phyloP scores from a whole-genome alignment of 345 rosid species.

The Trapa incisa region DNA sequence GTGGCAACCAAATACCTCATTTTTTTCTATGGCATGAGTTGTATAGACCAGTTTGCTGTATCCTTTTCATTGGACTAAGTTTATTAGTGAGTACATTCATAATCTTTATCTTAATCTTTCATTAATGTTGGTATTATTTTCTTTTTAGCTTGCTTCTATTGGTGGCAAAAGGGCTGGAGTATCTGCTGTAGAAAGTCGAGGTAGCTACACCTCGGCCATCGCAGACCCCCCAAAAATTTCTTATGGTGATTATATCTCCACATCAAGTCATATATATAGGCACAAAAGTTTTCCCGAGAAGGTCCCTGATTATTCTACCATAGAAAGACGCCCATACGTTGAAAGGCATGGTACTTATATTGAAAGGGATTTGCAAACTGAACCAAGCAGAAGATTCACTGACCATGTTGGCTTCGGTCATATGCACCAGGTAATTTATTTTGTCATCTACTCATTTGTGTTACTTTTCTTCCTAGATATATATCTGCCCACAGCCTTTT shows the following conservation, averaged over 20 bases:
- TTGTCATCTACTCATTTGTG: neutral
- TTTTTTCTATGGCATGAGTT: neutral
- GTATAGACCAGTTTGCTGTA: neutral
- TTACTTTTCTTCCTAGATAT: neutral
- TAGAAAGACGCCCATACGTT: conserved; percentile 66
- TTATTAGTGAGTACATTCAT: neutral
- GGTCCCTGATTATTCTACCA: conserved; percentile 49
- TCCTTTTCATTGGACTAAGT: neutral
- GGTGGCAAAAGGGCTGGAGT: conserved; percentile 38
- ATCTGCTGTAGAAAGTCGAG: conserved; percentile 55
- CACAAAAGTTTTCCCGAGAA: conserved; percentile 63
- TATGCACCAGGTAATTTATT: conserved; percentile 55
- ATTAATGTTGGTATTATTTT: neutral
- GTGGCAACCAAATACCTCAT: conserved; percentile 2
- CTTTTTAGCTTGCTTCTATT: conserved; percentile 29
- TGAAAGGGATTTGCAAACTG: conserved; percentile 69
- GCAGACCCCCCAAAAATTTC: conserved; percentile 72
- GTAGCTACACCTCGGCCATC: conserved; percentile 47
- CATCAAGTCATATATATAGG: conserved; percentile 60
- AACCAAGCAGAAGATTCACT: conserved; percentile 49
- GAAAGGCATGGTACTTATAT: conserved; percentile 53
- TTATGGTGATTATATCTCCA: conserved; percentile 51
- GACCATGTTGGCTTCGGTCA: conserved; percentile 62
- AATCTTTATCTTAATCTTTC: neutral
- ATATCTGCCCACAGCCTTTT: neutral